Conservation (phyloP, 345 rosid species). For the Pugionium dolabratum region DNA sequence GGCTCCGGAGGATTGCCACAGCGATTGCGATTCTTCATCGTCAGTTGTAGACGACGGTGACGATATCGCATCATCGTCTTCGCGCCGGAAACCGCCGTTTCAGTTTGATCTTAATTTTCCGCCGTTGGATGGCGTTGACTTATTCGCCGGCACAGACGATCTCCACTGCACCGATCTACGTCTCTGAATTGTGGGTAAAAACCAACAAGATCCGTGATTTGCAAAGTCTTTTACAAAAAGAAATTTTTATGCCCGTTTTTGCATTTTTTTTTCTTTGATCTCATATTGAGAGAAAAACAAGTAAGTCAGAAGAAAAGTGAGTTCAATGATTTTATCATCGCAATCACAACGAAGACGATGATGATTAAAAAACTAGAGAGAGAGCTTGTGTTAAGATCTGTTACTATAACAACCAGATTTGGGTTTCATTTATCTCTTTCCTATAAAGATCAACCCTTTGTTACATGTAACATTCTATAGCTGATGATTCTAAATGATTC, state of each 20-base stretch:
- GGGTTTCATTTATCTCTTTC: constrained; percentile 34
- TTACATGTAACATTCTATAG: constrained; percentile 39
- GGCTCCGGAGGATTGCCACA: constrained; percentile 79
- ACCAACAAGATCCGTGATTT: constrained; percentile 26
- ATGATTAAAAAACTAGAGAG: constrained; percentile 17
- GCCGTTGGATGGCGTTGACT: constrained; percentile 70
- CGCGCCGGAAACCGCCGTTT: constrained; percentile 48
- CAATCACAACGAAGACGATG: constrained; percentile 24
- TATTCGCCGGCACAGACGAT: constrained; percentile 51
- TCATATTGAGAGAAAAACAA: constrained; percentile 38
- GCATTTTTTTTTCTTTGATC: constrained; percentile 35
- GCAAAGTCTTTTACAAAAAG: constrained; percentile 18
- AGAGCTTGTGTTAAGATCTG: constrained; percentile 37
- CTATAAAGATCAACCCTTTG: constrained; percentile 37
- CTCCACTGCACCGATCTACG: constrained; percentile 81
- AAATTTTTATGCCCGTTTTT: constrained; percentile 20
- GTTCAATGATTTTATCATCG: constrained; percentile 24
- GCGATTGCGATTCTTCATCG: constrained; percentile 94
- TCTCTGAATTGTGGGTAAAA: constrained; percentile 47
- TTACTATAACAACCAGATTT: constrained; percentile 42
- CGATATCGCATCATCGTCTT: constrained; percentile 50
- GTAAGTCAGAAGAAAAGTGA: constrained; percentile 7
- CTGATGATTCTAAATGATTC: constrained; percentile 31
- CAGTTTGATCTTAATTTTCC: constrained; percentile 91
- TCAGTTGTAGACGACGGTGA: constrained; percentile 74